Base-by-base conservation (phyloP, 2,329 filamentous ascomycete genomes). In the Hypoxylon sp. region DNA sequence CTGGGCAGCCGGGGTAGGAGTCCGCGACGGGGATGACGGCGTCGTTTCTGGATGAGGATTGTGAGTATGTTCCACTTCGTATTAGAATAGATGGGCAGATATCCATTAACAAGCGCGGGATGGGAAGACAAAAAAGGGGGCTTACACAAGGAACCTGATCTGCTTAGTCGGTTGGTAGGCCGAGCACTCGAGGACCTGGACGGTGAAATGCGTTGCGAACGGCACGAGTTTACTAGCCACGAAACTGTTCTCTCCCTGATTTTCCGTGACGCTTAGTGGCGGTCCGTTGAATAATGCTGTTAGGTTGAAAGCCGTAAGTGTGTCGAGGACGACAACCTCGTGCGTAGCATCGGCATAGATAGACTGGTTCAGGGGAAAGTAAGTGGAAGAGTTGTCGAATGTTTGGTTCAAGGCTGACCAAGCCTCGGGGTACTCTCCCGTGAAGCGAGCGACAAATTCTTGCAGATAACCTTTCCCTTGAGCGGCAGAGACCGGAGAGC, bases 311-410 rank as follows among this genome's bases (percentile, higher is more conserved):
- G 77, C 77, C 5, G 70, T 76, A 10, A 79, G 72, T 6, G 74
- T 68, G 50, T 79, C 75, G 5, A 79, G 66, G 9, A 79, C 74
- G 19, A 78, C 77, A 8, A 83, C 81, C 69, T 83, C 81, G 67
- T 83, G 81, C 5, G 81, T 83, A 13, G 81, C 81, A 53, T 83
- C 78, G 17, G 78, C 78, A 54, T 80, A 83, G 59, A 83, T 82
- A 46, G 78, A 80, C 70, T 84, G 81, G 61, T 80, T 78, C 8
- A 83, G 77, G 1, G 81, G 81, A 70, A 83, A 83, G 74, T 78
- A 83, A 0, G 80, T 83, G 0, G 76, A 73, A 11, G 76, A 77
- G 68, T 81, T 80, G 71, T 83, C 82, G 44, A 78, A 82, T 0
- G 75, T 78, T 63, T 71, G 51, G 70, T 79, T 78, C 19, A 78